Percentiles rank a stretch among this genome's conserved stretches.
Conservation (phyloP, 306 rosid genomes). For the Argentina anserina region DNA sequence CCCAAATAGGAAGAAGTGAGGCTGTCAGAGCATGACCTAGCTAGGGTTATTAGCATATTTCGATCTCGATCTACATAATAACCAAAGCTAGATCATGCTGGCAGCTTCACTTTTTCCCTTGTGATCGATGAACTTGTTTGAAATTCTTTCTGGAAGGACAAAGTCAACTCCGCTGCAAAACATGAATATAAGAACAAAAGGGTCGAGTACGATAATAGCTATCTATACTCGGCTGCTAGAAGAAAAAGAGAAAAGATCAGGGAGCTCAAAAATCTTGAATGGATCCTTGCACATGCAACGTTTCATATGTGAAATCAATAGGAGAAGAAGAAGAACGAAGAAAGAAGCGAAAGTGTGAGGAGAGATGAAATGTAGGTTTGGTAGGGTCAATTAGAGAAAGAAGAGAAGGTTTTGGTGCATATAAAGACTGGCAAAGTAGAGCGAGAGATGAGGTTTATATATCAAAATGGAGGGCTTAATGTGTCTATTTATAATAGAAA, state of each 20-base stretch:
- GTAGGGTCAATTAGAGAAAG: background rate
- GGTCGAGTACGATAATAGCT: background rate
- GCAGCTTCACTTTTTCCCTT: conserved; percentile 99
- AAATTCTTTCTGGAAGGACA: background rate
- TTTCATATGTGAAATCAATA: background rate
- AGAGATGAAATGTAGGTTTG: background rate
- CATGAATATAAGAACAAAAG: background rate
- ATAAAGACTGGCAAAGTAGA: background rate
- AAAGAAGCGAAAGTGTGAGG: background rate
- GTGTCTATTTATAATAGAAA: conserved; percentile 6
- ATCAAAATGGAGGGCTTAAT: background rate
- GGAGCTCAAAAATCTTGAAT: background rate
- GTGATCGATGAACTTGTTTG: conserved; percentile 31
- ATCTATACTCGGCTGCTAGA: background rate
- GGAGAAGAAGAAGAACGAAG: background rate
- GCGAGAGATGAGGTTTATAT: too few species aligned
- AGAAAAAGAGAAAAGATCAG: background rate
- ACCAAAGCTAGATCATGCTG: conserved; percentile 88
- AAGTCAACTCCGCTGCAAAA: background rate
- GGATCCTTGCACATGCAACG: conserved; percentile 2
- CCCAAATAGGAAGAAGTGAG: conserved; percentile 91
- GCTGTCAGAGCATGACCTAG: conserved; percentile 99
- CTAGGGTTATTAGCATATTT: conserved; percentile 52
- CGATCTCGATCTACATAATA: background rate
- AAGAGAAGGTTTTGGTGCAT: background rate